Conservation (phyloP, 805 yeast genomes). For the Cyberlindnera mrakii region DNA sequence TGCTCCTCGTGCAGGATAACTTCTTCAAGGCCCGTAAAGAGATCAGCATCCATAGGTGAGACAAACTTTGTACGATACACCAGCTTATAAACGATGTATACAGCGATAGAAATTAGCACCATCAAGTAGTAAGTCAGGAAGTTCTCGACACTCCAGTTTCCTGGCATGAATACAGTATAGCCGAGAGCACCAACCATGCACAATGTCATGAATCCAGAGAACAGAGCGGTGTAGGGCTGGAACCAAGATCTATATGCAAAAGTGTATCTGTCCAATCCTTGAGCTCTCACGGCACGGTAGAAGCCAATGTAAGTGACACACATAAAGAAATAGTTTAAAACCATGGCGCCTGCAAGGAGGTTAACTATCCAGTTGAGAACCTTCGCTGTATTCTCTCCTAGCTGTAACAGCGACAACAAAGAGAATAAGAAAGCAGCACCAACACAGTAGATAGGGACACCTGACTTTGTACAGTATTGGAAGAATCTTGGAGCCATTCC, state of each 20-base stretch:
- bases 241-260: conserved; percentile 47
- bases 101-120: conserved; percentile 49
- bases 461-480: conserved; percentile 46
- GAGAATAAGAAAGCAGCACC: conserved; percentile 49
- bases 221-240: conserved; percentile 53
- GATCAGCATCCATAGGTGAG: conserved; percentile 45
- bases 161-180: conserved; percentile 66
- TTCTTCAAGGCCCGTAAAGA: conserved; percentile 46
- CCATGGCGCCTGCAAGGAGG: conserved; percentile 62
- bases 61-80: conserved; percentile 39
- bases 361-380: conserved; percentile 70
- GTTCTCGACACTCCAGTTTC: conserved; percentile 53
- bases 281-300: conserved; percentile 52
- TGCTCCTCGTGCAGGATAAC: conserved; percentile 50
- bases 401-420: conserved; percentile 58
- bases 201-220: conserved; percentile 40
- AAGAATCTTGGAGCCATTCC: conserved; percentile 52
- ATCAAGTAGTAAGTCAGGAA: conserved; percentile 71
- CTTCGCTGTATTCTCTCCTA: conserved; percentile 49
- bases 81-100: conserved; percentile 45
- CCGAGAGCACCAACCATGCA: conserved; percentile 59
- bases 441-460: conserved; percentile 74
- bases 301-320: conserved; percentile 57
- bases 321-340: conserved; percentile 52
- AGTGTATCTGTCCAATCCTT: conserved; percentile 34